Evolutionary conservation across 1,284 basidiomycete genomes (phyloP), one percentile per base, ranked within the genome.

Genomic region (Tilletia indica): DNA sequence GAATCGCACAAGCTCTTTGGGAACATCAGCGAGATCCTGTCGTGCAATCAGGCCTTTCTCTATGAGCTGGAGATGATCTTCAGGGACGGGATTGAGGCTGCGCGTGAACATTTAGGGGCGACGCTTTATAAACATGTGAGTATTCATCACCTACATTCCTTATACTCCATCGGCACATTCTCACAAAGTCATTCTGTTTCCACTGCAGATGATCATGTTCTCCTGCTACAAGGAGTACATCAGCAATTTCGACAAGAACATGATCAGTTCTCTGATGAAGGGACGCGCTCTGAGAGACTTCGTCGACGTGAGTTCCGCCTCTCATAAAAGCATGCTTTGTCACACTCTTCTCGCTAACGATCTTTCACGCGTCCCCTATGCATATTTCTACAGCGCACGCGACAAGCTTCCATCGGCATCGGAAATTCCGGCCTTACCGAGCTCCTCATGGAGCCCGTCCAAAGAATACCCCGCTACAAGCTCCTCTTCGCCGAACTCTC

Each of bases 361-460:
- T 25, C 49, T 63, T 34, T 34, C 34, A n/a, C n/a, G 38, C 39
- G 58, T 47, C 25, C 2, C 67, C 39, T 48, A 5, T 47, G 2
- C 25, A 31, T 1, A 31, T 31, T 31, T 36, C 3, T 8, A 25
- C 45, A 19, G 36, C 47, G 67, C 31, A 64, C 66, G 70, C 58
- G 45, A 36, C 61, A 64, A 64, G 61, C 61, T 39, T 64, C 61
- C 9, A 19, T 90, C 14, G 94, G 94, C 72, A 87, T 90, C 48
- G 89, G 88, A 76, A 96, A 94, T 72, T 75, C 78, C 0, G 82
- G 96, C 14, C 87, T 99, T 54, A 89, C 93, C 25, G 96, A 99
- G 85, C 89, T 99, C 56, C 87, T 99, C 56, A 97, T 98, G 90
- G 97, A 99, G 82, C 97, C 97, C n/a, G 93, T 98, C n/a, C 97